Percentiles rank a stretch among this genome's conserved stretches.
These are phyloP conservation scores for Teratosphaeria destructans DNA, from an alignment of 2,329 filamentous ascomycete genomes.

Conservation along the genomic window DNA sequence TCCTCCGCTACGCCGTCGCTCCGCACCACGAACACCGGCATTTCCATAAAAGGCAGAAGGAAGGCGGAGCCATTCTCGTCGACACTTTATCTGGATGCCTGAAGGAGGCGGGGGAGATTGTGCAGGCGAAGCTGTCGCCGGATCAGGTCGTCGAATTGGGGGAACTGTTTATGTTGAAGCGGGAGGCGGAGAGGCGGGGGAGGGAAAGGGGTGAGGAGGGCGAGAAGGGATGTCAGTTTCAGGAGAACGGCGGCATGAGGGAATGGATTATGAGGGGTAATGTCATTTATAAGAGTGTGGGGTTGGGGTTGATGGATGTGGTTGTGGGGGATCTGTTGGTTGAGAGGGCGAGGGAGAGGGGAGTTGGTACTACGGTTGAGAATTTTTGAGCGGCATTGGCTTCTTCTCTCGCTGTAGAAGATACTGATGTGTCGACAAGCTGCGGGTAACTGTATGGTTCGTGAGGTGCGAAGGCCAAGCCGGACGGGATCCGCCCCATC, in stretches of 20 bases:
- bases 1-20: conserved; percentile 55
- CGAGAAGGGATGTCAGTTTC: conserved; percentile 20
- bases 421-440: too few species aligned
- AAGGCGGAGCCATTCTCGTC: conserved; percentile 51
- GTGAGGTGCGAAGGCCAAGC: too few species aligned
- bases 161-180: conserved; percentile 60
- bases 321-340: conserved; percentile 51
- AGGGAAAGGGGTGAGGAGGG: conserved; percentile 17
- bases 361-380: conserved; percentile 46
- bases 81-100: conserved; percentile 68
- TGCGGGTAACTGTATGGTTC: too few species aligned
- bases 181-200: conserved; percentile 35
- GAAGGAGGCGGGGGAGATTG: conserved; percentile 76
- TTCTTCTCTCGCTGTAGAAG: neutral
- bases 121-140: conserved; percentile 62
- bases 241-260: conserved; percentile 32
- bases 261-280: conserved; percentile 53
- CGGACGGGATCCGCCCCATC: too few species aligned
- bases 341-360: conserved; percentile 43
- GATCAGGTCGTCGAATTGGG: conserved; percentile 78
- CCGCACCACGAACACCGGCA: conserved; percentile 44
- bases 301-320: conserved; percentile 58
- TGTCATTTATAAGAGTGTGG: conserved; percentile 61
- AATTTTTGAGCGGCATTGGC: conserved; percentile 7
- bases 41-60: conserved; percentile 52